Conservation (phyloP, 768 basidiomycete genomes). For the Punctularia strigosozonata region DNA sequence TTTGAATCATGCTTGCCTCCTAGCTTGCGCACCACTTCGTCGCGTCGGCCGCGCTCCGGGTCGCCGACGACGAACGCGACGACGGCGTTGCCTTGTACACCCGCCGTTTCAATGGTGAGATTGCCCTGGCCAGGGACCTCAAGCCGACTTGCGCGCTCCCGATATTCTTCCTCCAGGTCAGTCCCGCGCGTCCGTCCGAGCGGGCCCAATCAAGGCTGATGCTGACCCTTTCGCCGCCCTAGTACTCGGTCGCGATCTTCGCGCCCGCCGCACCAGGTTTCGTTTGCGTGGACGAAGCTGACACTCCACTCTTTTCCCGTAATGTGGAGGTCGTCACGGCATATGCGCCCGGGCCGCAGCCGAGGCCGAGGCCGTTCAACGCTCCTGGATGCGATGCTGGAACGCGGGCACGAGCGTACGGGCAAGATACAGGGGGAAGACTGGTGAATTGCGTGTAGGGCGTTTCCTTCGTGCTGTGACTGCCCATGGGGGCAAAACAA, state of each 20-base stretch:
- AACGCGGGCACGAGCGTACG: too few species aligned
- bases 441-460: too few species aligned
- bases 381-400: too few species aligned
- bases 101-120: not conserved
- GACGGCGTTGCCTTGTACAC: not conserved
- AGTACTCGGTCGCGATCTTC: not conserved
- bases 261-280: not conserved
- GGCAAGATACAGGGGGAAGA: too few species aligned
- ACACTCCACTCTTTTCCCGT: too few species aligned
- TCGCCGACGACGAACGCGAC: too few species aligned
- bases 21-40: too few species aligned
- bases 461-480: too few species aligned
- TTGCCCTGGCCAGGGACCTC: not conserved
- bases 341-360: not conserved
- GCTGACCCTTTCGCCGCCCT: not conserved
- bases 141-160: not conserved
- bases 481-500: too few species aligned
- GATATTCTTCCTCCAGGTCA: not conserved
- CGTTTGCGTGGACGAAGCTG: not conserved
- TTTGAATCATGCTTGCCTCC: not conserved
- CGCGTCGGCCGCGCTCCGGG: too few species aligned
- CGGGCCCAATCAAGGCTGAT: not conserved
- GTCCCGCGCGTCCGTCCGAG: not conserved
- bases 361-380: too few species aligned
- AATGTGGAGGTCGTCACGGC: not conserved